Evolutionary conservation across 345 rosid species (phyloP), one percentile per base, ranked within the genome.

Genomic region (Clausena lansium): DNA sequence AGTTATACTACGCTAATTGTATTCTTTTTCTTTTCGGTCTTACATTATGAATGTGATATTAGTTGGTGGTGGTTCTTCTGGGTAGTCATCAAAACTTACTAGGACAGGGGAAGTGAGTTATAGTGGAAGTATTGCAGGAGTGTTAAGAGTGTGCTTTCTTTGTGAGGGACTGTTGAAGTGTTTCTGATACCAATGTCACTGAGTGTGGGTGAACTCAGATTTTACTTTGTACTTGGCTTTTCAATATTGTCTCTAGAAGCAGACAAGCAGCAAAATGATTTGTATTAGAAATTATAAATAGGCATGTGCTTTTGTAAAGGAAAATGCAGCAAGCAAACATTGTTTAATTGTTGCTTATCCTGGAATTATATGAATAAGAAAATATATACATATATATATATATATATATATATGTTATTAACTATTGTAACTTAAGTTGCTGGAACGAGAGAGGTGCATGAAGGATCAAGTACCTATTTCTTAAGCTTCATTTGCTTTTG

Each of bases 401-500:
- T n/a, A n/a, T n/a, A n/a, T n/a, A n/a, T n/a, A n/a, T n/a, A n/a
- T n/a, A n/a, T n/a, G n/a, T 14, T 66, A 3, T 22, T 33, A 20
- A 35, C 10, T 14, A 22, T 20, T 22, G 28, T 63, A 45, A 10
- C 70, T 75, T 27, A 7, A 25, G n/a, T 33, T 64, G 47, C 71
- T 50, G 62, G 45, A 50, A 75, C 4, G 36, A 39, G 38, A 61
- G 4, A 74, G 4, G 2, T 74, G 41, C 20, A 4, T 63, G 41
- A 47, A 47, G 32, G 10, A 50, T 50, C 27, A 20, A 62, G 65
- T 36, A 22, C 25, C 39, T 36, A 27, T 24, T 4, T 19, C 60
- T 62, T 74, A 52, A 45, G 20, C 67, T 41, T n/a, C n/a, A n/a
- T n/a, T n/a, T n/a, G n/a, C 69, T n/a, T 59, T 59, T 59, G 67